Evolutionary conservation across 108 stramenopile genomes (phyloP).

Genomic region (Thalassiosira profunda): DNA sequence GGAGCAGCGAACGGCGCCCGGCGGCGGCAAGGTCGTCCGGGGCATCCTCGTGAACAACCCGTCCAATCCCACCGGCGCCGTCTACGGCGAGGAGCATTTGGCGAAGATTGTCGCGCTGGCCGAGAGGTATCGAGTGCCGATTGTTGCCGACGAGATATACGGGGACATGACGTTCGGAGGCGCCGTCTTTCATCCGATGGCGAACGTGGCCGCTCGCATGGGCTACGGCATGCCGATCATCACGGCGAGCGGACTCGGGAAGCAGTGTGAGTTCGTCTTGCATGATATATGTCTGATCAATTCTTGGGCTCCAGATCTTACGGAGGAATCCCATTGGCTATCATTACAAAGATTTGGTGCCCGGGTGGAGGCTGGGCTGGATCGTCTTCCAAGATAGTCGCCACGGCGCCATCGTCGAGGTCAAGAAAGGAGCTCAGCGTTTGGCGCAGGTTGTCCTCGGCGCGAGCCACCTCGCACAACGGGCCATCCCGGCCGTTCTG

Average conservation of each 20-base stretch:
- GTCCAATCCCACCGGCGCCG: conserved; percentile 93
- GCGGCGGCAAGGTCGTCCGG: conserved; percentile 39
- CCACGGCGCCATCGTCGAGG: conserved; percentile 61
- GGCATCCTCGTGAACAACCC: conserved; percentile 96
- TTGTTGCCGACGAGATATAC: conserved; percentile 96
- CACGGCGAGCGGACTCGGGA: conserved; percentile 89
- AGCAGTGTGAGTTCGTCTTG: conserved; percentile 91
- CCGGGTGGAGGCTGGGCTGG: conserved; percentile 95
- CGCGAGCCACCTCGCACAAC: conserved; percentile 83
- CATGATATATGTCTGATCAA: too few relatives aligned
- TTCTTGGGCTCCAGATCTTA: too few relatives aligned
- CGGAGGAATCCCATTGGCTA: too few relatives aligned
- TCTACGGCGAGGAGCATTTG: conserved; percentile 84
- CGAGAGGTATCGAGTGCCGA: conserved; percentile 64
- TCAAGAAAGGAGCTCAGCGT: conserved; percentile 73
- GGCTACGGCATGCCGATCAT: conserved; percentile 86
- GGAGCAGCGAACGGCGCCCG: neutral
- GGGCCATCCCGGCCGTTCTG: conserved; percentile 74
- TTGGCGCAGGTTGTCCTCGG: conserved; percentile 90
- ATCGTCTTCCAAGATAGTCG: conserved; percentile 78
- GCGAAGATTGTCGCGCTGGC: conserved; percentile 68
- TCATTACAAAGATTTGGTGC: conserved; percentile 66
- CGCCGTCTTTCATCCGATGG: conserved; percentile 74
- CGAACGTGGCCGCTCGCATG: conserved; percentile 56
- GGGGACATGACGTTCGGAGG: conserved; percentile 83